Evolutionary conservation across 2,329 filamentous ascomycete genomes (phyloP), one percentile per base, ranked within the genome.

Genomic region (Teratosphaeria gauchensis): DNA sequence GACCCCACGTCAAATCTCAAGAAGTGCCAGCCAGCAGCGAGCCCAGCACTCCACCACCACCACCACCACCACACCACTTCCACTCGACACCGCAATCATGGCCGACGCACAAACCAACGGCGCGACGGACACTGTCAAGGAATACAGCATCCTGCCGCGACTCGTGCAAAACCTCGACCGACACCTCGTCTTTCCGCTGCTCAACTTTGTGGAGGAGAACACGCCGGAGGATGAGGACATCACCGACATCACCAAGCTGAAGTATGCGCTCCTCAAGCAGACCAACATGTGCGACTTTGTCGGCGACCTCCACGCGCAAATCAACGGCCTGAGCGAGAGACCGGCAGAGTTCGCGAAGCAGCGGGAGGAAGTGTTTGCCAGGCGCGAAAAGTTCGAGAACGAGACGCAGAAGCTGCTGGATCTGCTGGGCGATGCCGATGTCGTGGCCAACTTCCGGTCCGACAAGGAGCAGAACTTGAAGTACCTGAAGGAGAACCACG

Each of bases 221-320:
- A 84, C 88, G 70, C 86, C 86, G 69, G 85, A 87, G 72, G 87
- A 90, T 74, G 87, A 95, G 65, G 86, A 91, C 74, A 91, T 73
- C 58, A 80, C 80, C 69, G 86, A 92, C 74, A 86, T 95, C 69
- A 87, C 87, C 63, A 84, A 88, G 73, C 86, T 91, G 69, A 96
- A 96, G 77, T 96, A 92, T 75, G 87, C 92, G 77, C 85, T 99
- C 60, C 85, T 99, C 67, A 92, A 95, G 80, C 87, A 91, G 75
- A 97, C 94, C 71, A 96, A 97, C 82, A 99, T 99, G 94, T 94
- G 88, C 70, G 94, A 99, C 77, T 99, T 95, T 74, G 90, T 97
- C 57, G 92, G 92, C 71, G 89, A 87, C 71, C 80, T 99, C 66
- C 90, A 95, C 81, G 88, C 89, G 74, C 89, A 96, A 71, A 84